Base-by-base conservation (phyloP, 2,329 filamentous ascomycete genomes). In the Monosporascus sp. region DNA sequence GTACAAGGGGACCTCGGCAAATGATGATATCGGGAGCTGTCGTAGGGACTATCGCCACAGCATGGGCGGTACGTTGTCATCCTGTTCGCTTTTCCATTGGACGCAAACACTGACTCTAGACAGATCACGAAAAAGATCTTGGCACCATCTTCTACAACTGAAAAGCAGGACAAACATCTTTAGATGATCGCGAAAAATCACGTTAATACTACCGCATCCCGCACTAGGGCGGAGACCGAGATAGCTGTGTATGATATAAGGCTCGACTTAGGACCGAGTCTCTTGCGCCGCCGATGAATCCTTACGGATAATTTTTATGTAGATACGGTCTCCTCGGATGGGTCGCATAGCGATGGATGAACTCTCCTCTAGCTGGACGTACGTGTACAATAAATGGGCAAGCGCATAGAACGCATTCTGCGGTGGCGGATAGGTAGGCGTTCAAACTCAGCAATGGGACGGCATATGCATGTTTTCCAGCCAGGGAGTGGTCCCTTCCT, bases 11-110 rank as follows among this genome's bases (percentile, higher is more conserved):
- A 6, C 59, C 94, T 57, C 83, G 89, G 72, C 92, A 91, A 37
- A 97, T 97, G 92, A 79, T 94, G 77, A 94, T 97, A 65, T 96
- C 92, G 37, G 89, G 91, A 58, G 90, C 87, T 63, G 87, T 99
- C 61, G 92, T 97, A 55, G 94, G 87, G 51, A 84, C 85, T 43
- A 80, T 94, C 58, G 95, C 94, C 52, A 91, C 89, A 60, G 81
- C 77, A 55, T 99, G 95, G 94, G 87, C 92, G 67, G 93, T 99
- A 84, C 74, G 89, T 84, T 48, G 16, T 47, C 50, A 49, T 31
- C 38, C 16, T 49, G 7, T 35, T 35, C 38, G 16, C 43, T 11
- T 31, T 14, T 50, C 7, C 38, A 37, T 54, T 53, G 46, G 58
- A 53, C 43, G 26, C 24, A 7, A 22, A 6, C n/a, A 59, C 65